Percentiles rank a stretch among this genome's conserved stretches.
Conservation (phyloP, 208 protist species). For the Porcisia deanei region DNA sequence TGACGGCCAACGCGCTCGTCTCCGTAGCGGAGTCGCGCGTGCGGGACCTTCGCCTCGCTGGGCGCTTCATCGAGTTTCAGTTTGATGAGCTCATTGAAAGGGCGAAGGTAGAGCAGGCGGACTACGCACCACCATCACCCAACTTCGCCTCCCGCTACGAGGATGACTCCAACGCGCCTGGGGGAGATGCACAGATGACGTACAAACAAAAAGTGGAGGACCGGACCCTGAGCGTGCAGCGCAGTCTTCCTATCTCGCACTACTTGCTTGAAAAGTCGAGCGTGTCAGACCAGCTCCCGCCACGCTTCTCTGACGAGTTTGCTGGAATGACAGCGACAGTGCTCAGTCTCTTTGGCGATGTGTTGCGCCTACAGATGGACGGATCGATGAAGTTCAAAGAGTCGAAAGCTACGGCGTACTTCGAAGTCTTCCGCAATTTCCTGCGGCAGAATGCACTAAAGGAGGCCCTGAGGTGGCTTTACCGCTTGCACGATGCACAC, state of each 20-base stretch:
- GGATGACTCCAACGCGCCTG: constrained; percentile 51
- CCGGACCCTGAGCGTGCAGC: constrained; percentile 62
- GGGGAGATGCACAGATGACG: constrained; percentile 56
- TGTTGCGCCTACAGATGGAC: constrained; percentile 74
- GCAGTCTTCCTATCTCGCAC: constrained; percentile 50
- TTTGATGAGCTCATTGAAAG: constrained; percentile 74
- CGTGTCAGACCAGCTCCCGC: constrained; percentile 24
- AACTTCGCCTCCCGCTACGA: constrained; percentile 60
- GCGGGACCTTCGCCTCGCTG: constrained; percentile 77
- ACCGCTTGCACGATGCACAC: constrained; percentile 82
- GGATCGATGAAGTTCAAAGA: constrained; percentile 86
- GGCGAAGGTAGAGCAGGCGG: constrained; percentile 57
- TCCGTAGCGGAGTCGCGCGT: constrained; percentile 82
- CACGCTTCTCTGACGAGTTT: constrained; percentile 79
- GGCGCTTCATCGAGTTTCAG: constrained; percentile 82
- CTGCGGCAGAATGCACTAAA: constrained; percentile 78
- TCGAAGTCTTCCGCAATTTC: constrained; percentile 84
- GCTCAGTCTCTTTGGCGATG: constrained; percentile 84
- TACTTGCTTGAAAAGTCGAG: constrained; percentile 58
- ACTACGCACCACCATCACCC: constrained; percentile 41
- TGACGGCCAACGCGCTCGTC: constrained; percentile 79
- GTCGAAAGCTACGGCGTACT: constrained; percentile 70
- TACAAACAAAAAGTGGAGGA: constrained; percentile 62
- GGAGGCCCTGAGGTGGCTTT: constrained; percentile 84
- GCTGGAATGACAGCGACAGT: constrained; percentile 60